Evolutionary conservation across 768 basidiomycete genomes (phyloP).

Genomic region (Hypsizygus marmoreus): DNA sequence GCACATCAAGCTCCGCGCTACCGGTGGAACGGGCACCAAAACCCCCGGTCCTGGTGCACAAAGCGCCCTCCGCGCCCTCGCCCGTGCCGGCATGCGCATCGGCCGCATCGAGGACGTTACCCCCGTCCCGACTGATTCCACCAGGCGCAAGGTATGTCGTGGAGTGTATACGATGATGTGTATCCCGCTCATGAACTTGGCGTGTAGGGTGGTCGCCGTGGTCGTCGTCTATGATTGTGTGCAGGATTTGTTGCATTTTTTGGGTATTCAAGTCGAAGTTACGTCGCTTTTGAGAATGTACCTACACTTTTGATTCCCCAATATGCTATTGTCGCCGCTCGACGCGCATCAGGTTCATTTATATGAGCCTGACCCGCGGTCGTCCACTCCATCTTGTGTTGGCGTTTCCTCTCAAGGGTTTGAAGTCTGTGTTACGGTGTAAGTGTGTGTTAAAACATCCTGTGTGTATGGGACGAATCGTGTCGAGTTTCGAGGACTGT

Average conservation of each 20-base stretch:
- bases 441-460: no score
- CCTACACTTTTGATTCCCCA: constrained; percentile 27
- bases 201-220: constrained; percentile 92
- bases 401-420: constrained; percentile 24
- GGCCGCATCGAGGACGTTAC: constrained; percentile 99
- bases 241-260: constrained; percentile 17
- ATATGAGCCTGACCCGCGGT: constrained; percentile 79
- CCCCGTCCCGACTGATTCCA: constrained; percentile 95
- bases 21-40: constrained; percentile 98
- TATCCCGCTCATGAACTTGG: not conserved
- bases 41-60: constrained; percentile 99
- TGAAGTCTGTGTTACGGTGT: no score
- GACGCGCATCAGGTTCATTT: constrained; percentile 77
- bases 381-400: constrained; percentile 42
- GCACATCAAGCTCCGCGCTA: constrained; percentile 98
- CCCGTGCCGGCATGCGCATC: constrained; percentile 97
- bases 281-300: constrained; percentile 26
- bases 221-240: constrained; percentile 81
- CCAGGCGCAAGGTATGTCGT: constrained; percentile 86
- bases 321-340: constrained; percentile 79
- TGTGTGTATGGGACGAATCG: no score
- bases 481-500: no score
- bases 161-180: not conserved
- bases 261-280: constrained; percentile 12
- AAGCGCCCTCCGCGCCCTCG: constrained; percentile 95